Conservation (phyloP, 306 rosid species). For the Dryas drummondii region DNA sequence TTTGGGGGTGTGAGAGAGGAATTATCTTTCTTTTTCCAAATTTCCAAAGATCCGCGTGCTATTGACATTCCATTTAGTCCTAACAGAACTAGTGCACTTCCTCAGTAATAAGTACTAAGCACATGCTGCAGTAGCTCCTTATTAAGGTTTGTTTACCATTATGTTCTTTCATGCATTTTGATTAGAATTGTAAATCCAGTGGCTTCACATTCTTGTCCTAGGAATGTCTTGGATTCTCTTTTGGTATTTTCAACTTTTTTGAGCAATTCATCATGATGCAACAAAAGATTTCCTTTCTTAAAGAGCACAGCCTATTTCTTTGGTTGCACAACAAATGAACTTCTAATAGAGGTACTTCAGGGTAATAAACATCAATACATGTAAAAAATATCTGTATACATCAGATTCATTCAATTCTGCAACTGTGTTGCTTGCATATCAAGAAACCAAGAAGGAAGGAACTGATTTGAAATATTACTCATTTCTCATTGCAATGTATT, state of each 20-base stretch:
- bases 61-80: too few relatives aligned
- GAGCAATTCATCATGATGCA: neutral
- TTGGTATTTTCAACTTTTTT: neutral
- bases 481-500: constrained; percentile 3
- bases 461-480: constrained; percentile 1
- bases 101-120: too few relatives aligned
- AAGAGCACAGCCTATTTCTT: too few relatives aligned
- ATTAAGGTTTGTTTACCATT: neutral
- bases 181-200: neutral
- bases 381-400: neutral
- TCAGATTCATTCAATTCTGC: neutral
- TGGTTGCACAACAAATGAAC: too few relatives aligned
- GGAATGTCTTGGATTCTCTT: neutral
- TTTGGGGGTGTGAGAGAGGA: too few relatives aligned
- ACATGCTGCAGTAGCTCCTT: neutral
- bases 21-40: too few relatives aligned
- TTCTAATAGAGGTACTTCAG: too few relatives aligned
- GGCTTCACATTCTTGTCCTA: too few relatives aligned
- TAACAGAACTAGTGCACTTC: too few relatives aligned
- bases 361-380: neutral
- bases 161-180: neutral
- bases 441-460: constrained; percentile 7
- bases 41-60: too few relatives aligned
- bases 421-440: constrained; percentile 8
- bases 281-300: neutral